phyloP scores from a whole-genome alignment of 805 yeast species.

The Phaffomyces opuntiae region DNA sequence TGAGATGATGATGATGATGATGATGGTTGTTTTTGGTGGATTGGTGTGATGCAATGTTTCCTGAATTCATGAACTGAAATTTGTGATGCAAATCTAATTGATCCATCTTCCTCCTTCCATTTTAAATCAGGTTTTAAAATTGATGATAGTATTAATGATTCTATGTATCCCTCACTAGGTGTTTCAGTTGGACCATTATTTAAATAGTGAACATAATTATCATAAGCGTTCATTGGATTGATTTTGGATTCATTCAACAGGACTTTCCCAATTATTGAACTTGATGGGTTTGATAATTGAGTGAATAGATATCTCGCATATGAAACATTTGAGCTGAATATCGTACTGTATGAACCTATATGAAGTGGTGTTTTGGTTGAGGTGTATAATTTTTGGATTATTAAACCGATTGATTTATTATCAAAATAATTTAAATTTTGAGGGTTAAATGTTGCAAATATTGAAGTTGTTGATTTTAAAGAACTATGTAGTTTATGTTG shows the following conservation, averaged over 20 bases:
- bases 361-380: background rate
- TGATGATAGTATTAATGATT: constrained; percentile 46
- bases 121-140: constrained; percentile 21
- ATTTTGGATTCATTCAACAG: constrained; percentile 26
- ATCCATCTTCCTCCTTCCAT: constrained; percentile 36
- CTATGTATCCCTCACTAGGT: constrained; percentile 27
- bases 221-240: constrained; percentile 25
- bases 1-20: too few relatives aligned
- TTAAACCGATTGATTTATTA: constrained; percentile 11
- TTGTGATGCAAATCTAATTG: constrained; percentile 44
- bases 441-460: background rate
- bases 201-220: constrained; percentile 20
- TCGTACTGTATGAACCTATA: background rate
- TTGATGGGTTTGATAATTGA: constrained; percentile 11
- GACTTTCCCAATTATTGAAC: constrained; percentile 15
- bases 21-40: background rate
- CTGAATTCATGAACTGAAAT: constrained; percentile 54
- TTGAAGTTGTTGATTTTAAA: background rate
- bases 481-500: constrained; percentile 1
- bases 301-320: constrained; percentile 19
- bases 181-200: constrained; percentile 15
- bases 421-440: constrained; percentile 6
- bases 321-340: constrained; percentile 9
- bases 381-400: constrained; percentile 11
- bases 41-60: constrained; percentile 26